Evolutionary conservation across 768 basidiomycete genomes (phyloP), one percentile per base, ranked within the genome.

Genomic region (Gautieria morchelliformis): DNA sequence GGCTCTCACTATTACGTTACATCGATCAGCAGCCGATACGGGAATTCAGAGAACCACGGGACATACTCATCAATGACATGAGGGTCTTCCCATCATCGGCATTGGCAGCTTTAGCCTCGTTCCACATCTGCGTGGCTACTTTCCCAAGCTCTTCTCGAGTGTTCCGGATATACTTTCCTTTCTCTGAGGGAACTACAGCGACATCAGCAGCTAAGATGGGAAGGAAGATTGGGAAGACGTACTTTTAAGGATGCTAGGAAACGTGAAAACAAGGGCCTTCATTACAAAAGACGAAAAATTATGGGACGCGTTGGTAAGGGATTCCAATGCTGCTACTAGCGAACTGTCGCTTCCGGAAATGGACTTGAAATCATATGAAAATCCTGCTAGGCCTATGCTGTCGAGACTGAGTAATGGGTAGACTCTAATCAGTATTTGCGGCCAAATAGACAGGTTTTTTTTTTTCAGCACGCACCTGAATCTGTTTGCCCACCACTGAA

Each of bases 21-120:
- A 32, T 37, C 7, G 52, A 35, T 15, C 19, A 11, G 17, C 15
- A 20, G 57, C n/a, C 22, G n/a, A 10, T 59, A 8, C 27, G 14
- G 22, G 15, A 19, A 46, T 53, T 58, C 27, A 22, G 40, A 37
- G n/a, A 14, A 30, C 10, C 37, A n/a, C 1, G 19, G 10, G 11
- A 62, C 74, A 63, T 69, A 83, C 83, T 60, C 72, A 84, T 82
- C 12, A 75, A 42, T 8, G 78, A 72, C 75, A 84, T 75, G 27
- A 84, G 63, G 0, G 75, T 82, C 65, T 70, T 74, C 58, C 68
- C 73, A 40, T 74, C 68, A 20, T 68, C 60, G 56, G 81, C 78
- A 14, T 72, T 72, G 27, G 68, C 69, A 15, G 67, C 58, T 63
- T 79, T 78, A 4, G 80, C 78, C 48, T 83, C 80, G 56, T 64